phyloP scores from a whole-genome alignment of 2,329 filamentous ascomycete genomes.

The Conoideocrella luteorostrata region DNA sequence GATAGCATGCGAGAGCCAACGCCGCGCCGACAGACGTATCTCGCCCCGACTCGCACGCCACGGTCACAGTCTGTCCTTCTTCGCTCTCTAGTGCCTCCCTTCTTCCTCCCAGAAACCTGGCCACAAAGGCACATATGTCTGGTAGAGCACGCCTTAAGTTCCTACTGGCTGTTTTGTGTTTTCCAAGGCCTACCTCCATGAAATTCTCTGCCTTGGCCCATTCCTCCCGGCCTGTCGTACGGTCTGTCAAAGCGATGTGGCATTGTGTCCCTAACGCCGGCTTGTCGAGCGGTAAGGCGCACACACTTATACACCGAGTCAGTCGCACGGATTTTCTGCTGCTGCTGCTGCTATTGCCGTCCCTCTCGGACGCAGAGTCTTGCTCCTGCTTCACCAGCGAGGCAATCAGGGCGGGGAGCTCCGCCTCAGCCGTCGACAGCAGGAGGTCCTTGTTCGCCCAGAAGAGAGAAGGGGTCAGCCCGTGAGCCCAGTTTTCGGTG shows the following conservation, averaged over 20 bases:
- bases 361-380: neutral
- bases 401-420: slow-evolving; percentile 47
- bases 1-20: slow-evolving; percentile 68
- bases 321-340: too few species aligned
- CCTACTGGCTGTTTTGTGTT: slow-evolving; percentile 74
- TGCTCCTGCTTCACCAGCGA: slow-evolving; percentile 20
- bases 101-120: slow-evolving; percentile 26
- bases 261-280: slow-evolving; percentile 19
- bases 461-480: slow-evolving; percentile 71
- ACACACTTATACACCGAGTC: slow-evolving; percentile 31
- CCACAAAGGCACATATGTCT: slow-evolving; percentile 52
- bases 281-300: slow-evolving; percentile 21
- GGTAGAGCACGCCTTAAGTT: slow-evolving; percentile 68
- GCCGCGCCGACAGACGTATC: slow-evolving; percentile 75
- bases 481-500: slow-evolving; percentile 84
- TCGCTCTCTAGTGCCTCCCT: neutral
- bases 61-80: slow-evolving; percentile 34
- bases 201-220: slow-evolving; percentile 30
- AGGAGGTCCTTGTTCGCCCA: slow-evolving; percentile 63
- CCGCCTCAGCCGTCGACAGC: slow-evolving; percentile 57
- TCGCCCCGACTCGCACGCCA: slow-evolving; percentile 71
- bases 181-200: slow-evolving; percentile 58
- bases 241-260: slow-evolving; percentile 36
- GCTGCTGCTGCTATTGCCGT: neutral
- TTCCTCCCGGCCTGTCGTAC: slow-evolving; percentile 36